Base-by-base conservation (phyloP, 2,329 filamentous ascomycete species). In the Beauveria sp. region DNA sequence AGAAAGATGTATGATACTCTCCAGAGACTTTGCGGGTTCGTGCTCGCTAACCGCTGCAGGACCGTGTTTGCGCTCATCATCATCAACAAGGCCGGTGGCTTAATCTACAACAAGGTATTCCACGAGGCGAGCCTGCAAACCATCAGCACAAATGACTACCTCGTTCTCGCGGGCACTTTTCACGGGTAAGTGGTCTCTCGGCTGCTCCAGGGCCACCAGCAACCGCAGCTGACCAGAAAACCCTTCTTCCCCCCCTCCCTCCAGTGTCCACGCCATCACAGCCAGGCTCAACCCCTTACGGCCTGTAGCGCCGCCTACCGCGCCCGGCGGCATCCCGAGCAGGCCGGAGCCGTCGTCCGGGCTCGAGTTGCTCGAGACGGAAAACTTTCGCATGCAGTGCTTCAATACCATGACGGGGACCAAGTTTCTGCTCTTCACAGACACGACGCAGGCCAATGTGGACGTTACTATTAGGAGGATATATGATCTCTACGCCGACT, bases 31-130 rank as follows among this genome's bases (percentile, higher is more conserved):
- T 3, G 40, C 8, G 26, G 1, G 20, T 22, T 58, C 10, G 43
- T 50, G 7, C n/a, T 40, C n/a, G 20, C 55, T 62, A 34, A 57
- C 58, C 48, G 34, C 38, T 54, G 59, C 68, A 98, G 93, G 95
- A 90, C 92, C 67, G 89, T 99, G 74, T 95, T 96, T 76, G 88
- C 93, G 63, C 88, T 99, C 72, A 92, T 98, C 74, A 89, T 99
- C 74, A 96, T 99, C 80, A 98, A 97, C 82, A 99, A 99, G 83
- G 93, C 95, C 66, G 95, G 93, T 64, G 95, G 95, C 69, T 84
- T 99, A 60, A 88, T 99, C 76, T 99, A 96, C 81, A 93, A 98
- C 77, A 91, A 92, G 69, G 90, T 91, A 71, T 98, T 99, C 75
- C 88, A 93, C 70, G 86, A 93, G 49, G 89, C 86, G 64, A 90